Conservation (phyloP, 2,329 filamentous ascomycete genomes). For the Colletotrichum liaoningense region DNA sequence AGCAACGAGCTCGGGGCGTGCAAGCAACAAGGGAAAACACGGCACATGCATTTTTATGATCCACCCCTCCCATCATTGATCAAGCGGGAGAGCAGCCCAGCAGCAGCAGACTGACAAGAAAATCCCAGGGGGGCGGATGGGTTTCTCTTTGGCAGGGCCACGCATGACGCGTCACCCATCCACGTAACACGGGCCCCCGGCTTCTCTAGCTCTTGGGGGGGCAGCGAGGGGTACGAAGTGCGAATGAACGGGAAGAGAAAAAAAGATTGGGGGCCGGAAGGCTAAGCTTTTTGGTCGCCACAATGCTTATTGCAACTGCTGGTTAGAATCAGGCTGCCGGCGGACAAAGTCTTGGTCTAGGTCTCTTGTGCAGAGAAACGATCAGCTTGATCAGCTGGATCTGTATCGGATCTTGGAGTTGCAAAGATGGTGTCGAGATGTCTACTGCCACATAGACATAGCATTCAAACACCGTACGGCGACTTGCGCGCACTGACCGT, state of each 20-base stretch:
- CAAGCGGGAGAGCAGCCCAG: not conserved
- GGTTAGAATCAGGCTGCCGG: conserved; percentile 27
- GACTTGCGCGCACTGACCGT: not conserved
- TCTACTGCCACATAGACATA: too few relatives aligned
- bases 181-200: conserved; percentile 25
- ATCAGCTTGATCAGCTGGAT: not conserved
- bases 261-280: conserved; percentile 18
- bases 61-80: not conserved
- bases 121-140: conserved; percentile 1
- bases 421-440: not conserved
- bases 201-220: not conserved
- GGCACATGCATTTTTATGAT: not conserved
- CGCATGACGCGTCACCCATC: conserved; percentile 24
- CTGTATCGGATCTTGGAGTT: not conserved
- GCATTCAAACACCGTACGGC: not conserved
- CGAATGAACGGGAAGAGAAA: not conserved
- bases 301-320: conserved; percentile 32
- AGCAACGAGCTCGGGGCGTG: not conserved
- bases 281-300: conserved; percentile 23
- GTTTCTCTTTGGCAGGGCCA: not conserved
- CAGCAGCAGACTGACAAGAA: not conserved
- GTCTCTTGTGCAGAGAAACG: not conserved
- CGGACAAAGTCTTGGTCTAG: not conserved
- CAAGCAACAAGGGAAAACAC: not conserved
- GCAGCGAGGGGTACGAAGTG: not conserved